A percentile compares a stretch with the other conserved stretches of the same genome.
These are phyloP conservation scores for Fragaria iinumae DNA, from an alignment of 306 rosid genomes.

Conservation along the genomic window DNA sequence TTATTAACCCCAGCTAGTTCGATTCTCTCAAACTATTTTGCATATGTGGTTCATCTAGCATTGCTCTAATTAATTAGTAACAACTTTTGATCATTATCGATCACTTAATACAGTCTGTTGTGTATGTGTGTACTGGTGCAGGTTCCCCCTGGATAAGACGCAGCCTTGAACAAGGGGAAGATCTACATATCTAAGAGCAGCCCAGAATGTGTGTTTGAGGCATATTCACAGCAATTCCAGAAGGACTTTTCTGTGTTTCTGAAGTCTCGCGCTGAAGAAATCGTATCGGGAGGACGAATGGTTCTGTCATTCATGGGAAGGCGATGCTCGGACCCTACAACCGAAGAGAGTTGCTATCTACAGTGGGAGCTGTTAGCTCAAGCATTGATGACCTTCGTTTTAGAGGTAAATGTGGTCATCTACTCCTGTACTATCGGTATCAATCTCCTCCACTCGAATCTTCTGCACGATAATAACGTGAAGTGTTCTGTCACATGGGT, in stretches of 20 bases:
- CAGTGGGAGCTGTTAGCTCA: constrained; percentile 72
- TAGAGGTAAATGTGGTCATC: constrained; percentile 35
- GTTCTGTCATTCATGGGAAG: constrained; percentile 67
- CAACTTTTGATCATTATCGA: neutral
- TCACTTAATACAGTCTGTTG: neutral
- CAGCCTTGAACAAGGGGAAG: constrained; percentile 58
- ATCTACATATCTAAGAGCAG: constrained; percentile 67
- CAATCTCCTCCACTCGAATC: neutral
- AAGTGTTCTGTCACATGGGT: too few species aligned
- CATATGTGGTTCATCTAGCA: too few species aligned
- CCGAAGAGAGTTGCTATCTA: constrained; percentile 30
- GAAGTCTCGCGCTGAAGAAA: constrained; percentile 49
- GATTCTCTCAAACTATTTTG: too few species aligned
- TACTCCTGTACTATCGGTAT: too few species aligned
- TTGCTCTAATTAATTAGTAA: too few species aligned
- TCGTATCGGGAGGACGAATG: constrained; percentile 50
- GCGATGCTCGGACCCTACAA: constrained; percentile 46
- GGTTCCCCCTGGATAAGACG: constrained; percentile 38
- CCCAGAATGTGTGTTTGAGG: constrained; percentile 48
- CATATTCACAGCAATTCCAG: constrained; percentile 50
- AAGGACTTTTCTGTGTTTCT: constrained; percentile 52
- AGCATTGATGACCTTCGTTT: constrained; percentile 49
- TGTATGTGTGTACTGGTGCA: neutral
- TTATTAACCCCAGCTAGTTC: neutral
- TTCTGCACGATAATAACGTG: too few species aligned